Percentiles rank a stretch among this genome's conserved stretches.
Evolutionary conservation across 2,329 filamentous ascomycete species (phyloP).

Genomic region (Daldinia eschscholtzii): DNA sequence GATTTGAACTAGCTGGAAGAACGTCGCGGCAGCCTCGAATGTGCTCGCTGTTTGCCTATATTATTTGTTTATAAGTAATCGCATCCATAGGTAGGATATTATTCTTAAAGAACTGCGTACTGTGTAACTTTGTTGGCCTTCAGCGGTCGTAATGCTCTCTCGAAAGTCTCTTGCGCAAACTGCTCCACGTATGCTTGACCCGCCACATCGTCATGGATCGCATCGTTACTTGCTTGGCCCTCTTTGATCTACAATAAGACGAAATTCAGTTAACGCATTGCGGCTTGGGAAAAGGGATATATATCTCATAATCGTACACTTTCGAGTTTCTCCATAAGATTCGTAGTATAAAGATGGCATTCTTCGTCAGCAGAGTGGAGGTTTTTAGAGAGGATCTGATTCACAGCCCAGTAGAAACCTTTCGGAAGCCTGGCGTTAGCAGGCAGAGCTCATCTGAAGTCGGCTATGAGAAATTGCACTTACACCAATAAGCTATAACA

Average conservation of each 20-base stretch:
- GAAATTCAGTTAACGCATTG: not conserved
- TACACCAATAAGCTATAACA: slow-evolving; percentile 95
- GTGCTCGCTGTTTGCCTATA: slow-evolving; percentile 90
- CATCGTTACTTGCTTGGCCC: slow-evolving; percentile 81
- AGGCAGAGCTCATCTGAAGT: slow-evolving; percentile 5
- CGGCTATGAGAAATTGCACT: slow-evolving; percentile 53
- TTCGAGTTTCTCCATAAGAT: slow-evolving; percentile 92
- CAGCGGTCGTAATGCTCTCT: slow-evolving; percentile 84
- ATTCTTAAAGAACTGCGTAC: slow-evolving; percentile 58
- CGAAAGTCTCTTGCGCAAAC: slow-evolving; percentile 90
- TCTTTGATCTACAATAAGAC: slow-evolving; percentile 70
- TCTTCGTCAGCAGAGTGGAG: slow-evolving; percentile 85
- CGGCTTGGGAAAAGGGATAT: not conserved
- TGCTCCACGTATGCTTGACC: slow-evolving; percentile 95
- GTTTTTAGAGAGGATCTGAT: slow-evolving; percentile 85
- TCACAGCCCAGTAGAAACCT: slow-evolving; percentile 94
- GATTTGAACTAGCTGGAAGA: slow-evolving; percentile 87
- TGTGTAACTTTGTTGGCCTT: slow-evolving; percentile 85
- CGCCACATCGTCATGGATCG: slow-evolving; percentile 85
- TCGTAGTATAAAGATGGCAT: slow-evolving; percentile 82
- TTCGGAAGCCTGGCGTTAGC: slow-evolving; percentile 42
- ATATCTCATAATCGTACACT: slow-evolving; percentile 61
- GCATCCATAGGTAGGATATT: not conserved
- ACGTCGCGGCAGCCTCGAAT: slow-evolving; percentile 91
- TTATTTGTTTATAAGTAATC: slow-evolving; percentile 18